Evolutionary conservation across 2,329 filamentous ascomycete species (phyloP).

Genomic region (Hymenoscyphus fraxineus): DNA sequence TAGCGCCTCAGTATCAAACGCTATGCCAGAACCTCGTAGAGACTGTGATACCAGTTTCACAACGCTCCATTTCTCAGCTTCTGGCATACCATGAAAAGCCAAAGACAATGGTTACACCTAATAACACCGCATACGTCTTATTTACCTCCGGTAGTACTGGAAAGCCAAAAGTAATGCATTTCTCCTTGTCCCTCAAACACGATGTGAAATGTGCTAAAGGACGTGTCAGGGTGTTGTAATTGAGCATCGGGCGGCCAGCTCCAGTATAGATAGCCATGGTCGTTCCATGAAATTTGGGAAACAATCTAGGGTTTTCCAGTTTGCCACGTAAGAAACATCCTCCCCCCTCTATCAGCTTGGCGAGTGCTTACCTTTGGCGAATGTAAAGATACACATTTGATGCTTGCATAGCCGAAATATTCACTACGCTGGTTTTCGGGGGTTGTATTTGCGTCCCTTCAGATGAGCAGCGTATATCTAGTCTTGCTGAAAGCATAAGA

Average conservation of each 20-base stretch:
- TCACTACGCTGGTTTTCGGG: slow-evolving; percentile 32
- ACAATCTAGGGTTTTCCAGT: slow-evolving; percentile 6
- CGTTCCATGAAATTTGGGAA: background rate
- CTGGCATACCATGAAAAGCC: too few species aligned
- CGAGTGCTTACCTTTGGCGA: background rate
- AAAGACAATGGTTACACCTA: background rate
- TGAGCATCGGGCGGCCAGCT: slow-evolving; percentile 15
- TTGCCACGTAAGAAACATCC: background rate
- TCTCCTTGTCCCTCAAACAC: too few species aligned
- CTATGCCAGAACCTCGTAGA: too few species aligned
- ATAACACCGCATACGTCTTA: background rate
- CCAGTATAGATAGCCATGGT: slow-evolving; percentile 9
- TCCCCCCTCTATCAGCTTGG: background rate
- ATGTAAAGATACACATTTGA: slow-evolving; percentile 27
- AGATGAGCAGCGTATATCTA: slow-evolving; percentile 36
- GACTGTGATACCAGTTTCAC: too few species aligned
- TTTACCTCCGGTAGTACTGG: background rate
- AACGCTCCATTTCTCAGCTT: too few species aligned
- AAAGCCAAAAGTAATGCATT: background rate
- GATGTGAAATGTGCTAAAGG: too few species aligned
- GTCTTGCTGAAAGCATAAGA: slow-evolving; percentile 31
- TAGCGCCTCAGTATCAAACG: too few species aligned
- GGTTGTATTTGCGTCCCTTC: slow-evolving; percentile 39
- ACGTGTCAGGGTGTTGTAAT: slow-evolving; percentile 22
- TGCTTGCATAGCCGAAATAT: slow-evolving; percentile 36